Evolutionary conservation across 2,329 filamentous ascomycete species (phyloP).

Genomic region (Pyrenochaeta sp.): DNA sequence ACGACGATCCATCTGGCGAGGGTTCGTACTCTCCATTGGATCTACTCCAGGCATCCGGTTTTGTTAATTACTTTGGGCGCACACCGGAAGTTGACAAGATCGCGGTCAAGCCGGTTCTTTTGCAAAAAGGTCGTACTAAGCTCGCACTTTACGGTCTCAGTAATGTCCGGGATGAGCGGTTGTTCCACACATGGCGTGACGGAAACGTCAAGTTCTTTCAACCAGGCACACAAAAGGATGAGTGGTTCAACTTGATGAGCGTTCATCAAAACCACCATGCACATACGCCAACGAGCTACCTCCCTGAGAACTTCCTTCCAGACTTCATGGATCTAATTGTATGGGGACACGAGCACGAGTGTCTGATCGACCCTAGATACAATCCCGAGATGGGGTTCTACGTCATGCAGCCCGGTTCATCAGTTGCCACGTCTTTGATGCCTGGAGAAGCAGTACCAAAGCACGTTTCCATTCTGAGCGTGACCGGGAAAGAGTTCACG

Average conservation of each 20-base stretch:
- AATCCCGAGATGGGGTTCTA: slow-evolving; percentile 92
- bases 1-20: slow-evolving; percentile 97
- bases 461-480: slow-evolving; percentile 83
- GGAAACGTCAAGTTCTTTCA: slow-evolving; percentile 93
- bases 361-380: slow-evolving; percentile 80
- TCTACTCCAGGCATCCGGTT: slow-evolving; percentile 85
- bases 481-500: slow-evolving; percentile 84
- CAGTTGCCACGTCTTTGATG: slow-evolving; percentile 90
- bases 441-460: slow-evolving; percentile 91
- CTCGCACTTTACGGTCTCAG: slow-evolving; percentile 92
- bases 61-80: slow-evolving; percentile 96
- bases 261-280: slow-evolving; percentile 97
- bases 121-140: slow-evolving; percentile 94
- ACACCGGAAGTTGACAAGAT: slow-evolving; percentile 94
- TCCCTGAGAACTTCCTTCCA: slow-evolving; percentile 92
- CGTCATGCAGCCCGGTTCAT: slow-evolving; percentile 97
- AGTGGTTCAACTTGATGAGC: slow-evolving; percentile 96
- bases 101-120: slow-evolving; percentile 84
- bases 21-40: slow-evolving; percentile 92
- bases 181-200: slow-evolving; percentile 93
- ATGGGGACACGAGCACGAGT: slow-evolving; percentile 99
- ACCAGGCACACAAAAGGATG: slow-evolving; percentile 77
- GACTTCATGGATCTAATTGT: slow-evolving; percentile 90
- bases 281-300: slow-evolving; percentile 89
- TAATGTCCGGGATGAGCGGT: slow-evolving; percentile 93